phyloP scores from a whole-genome alignment of 352 stramenopile genomes.

The Phytophthora parvispora region DNA sequence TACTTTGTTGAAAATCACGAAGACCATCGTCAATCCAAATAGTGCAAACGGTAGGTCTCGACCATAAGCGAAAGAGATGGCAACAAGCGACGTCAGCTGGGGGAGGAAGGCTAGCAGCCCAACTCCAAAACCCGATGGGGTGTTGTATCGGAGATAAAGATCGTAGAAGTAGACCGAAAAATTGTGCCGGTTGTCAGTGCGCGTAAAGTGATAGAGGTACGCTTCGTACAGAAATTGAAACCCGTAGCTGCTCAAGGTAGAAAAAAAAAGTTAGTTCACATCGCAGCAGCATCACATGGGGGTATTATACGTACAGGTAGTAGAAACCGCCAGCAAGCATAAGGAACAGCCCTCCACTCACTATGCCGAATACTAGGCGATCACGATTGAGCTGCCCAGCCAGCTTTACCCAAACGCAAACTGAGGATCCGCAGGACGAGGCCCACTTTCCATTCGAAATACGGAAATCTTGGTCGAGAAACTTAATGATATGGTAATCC shows the following conservation, averaged over 20 bases:
- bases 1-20: conserved; percentile 99
- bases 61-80: conserved; percentile 76
- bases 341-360: conserved; percentile 91
- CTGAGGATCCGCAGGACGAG: conserved; percentile 56
- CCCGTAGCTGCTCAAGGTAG: conserved; percentile 72
- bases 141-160: conserved; percentile 98
- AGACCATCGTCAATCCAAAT: conserved; percentile 98
- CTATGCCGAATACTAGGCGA: conserved; percentile 90
- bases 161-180: conserved; percentile 99
- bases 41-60: conserved; percentile 95
- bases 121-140: conserved; percentile 76
- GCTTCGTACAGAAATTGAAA: conserved; percentile 96
- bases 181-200: conserved; percentile 99
- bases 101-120: conserved; percentile 88
- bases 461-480: conserved; percentile 77
- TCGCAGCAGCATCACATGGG: neutral
- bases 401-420: conserved; percentile 65
- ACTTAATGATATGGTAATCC: conserved; percentile 36
- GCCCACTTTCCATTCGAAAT: conserved; percentile 56
- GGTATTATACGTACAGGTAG: conserved; percentile 64
- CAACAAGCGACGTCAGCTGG: conserved; percentile 82
- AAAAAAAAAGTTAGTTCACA: neutral
- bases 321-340: conserved; percentile 89
- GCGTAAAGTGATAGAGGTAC: conserved; percentile 99
- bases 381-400: conserved; percentile 69